These are phyloP conservation scores for Alternaria brassicicola DNA, from an alignment of 2,329 filamentous ascomycete species.

Conservation along the genomic window DNA sequence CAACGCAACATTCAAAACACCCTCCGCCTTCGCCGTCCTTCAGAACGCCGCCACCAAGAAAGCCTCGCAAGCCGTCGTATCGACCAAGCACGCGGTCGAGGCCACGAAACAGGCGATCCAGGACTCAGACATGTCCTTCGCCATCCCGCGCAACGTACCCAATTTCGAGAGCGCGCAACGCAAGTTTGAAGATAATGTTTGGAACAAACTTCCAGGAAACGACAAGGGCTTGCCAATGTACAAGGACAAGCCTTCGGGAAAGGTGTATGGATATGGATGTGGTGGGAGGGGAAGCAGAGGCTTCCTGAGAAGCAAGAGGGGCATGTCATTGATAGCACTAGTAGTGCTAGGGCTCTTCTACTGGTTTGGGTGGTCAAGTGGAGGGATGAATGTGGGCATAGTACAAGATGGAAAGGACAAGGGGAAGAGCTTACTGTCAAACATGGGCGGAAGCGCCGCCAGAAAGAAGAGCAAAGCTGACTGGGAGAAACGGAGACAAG, in stretches of 20 bases:
- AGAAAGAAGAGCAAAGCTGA: slow-evolving; percentile 57
- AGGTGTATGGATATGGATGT: slow-evolving; percentile 64
- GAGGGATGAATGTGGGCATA: slow-evolving; percentile 41
- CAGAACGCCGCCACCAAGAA: slow-evolving; percentile 41
- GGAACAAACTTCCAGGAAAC: slow-evolving; percentile 63
- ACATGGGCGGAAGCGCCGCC: slow-evolving; percentile 39
- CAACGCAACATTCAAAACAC: slow-evolving; percentile 35
- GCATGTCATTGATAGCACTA: slow-evolving; percentile 60
- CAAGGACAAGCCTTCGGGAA: slow-evolving; percentile 87
- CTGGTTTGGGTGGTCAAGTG: slow-evolving; percentile 64
- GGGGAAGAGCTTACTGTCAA: slow-evolving; percentile 38
- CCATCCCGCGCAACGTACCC: slow-evolving; percentile 51
- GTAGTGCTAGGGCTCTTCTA: slow-evolving; percentile 68
- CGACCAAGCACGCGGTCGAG: slow-evolving; percentile 43
- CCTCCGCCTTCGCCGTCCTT: slow-evolving; percentile 39
- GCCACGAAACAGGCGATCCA: slow-evolving; percentile 39
- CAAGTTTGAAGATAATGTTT: slow-evolving; percentile 51
- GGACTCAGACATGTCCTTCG: slow-evolving; percentile 52
- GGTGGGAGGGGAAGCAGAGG: slow-evolving; percentile 63
- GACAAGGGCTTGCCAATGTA: slow-evolving; percentile 84
- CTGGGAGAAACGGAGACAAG: slow-evolving; percentile 79
- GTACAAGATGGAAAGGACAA: slow-evolving; percentile 34
- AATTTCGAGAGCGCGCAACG: slow-evolving; percentile 51
- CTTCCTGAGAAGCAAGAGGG: slow-evolving; percentile 64
- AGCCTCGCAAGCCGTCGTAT: slow-evolving; percentile 30